Conservation (phyloP, 2,329 filamentous ascomycete species). For the Biscogniauxia sp. region DNA sequence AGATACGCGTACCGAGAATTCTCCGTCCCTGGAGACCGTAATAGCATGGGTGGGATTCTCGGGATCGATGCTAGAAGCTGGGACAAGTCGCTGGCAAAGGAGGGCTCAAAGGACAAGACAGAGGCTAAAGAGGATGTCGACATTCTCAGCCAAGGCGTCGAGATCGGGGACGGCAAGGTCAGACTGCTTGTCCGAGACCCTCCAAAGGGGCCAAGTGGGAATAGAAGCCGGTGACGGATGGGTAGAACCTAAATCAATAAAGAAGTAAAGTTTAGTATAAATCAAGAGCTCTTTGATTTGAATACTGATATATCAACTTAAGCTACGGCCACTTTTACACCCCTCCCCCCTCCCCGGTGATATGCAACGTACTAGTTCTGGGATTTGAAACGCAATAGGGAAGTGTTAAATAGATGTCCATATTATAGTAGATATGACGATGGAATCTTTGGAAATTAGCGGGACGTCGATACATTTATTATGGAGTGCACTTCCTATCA, state of each 20-base stretch:
- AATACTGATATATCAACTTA: not conserved
- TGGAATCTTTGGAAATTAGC: too few species aligned
- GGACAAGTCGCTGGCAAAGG: conserved; percentile 58
- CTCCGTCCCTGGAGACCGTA: conserved; percentile 88
- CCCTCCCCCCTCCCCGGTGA: too few species aligned
- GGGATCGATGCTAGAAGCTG: conserved; percentile 67
- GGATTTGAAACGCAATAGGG: not conserved
- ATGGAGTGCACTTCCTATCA: too few species aligned
- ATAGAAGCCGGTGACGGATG: conserved; percentile 39
- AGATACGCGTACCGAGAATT: conserved; percentile 95
- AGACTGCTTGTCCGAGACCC: conserved; percentile 61
- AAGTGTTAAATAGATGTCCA: too few species aligned
- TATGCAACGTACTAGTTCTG: not conserved
- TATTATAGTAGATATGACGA: too few species aligned
- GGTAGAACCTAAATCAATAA: conserved; percentile 19
- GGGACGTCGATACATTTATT: too few species aligned
- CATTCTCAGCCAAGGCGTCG: conserved; percentile 63
- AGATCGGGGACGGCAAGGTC: conserved; percentile 66
- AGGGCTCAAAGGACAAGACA: conserved; percentile 41
- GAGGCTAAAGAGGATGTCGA: conserved; percentile 46
- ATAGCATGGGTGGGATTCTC: conserved; percentile 73
- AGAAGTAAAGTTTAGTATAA: conserved; percentile 21
- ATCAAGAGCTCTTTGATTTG: not conserved
- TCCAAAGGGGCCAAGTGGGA: conserved; percentile 54
- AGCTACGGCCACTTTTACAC: not conserved